Percentiles rank a stretch among this genome's conserved stretches.
These are phyloP conservation scores for Astrephomene gubernaculifera DNA, from an alignment of 139 green algal genomes.

Conservation along the genomic window DNA sequence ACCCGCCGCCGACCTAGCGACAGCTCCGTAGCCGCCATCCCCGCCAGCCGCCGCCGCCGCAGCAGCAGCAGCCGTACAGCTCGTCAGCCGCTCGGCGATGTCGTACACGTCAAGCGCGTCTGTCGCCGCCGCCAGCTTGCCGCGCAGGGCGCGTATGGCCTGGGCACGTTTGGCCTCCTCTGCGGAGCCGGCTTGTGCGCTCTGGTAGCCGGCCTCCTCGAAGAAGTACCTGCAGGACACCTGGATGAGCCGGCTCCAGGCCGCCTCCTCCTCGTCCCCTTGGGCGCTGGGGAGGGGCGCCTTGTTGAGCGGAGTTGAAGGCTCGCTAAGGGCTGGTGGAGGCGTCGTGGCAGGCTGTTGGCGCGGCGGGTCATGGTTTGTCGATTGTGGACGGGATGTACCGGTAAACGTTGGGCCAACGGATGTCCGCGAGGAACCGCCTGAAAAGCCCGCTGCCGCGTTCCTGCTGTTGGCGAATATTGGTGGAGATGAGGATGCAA, in stretches of 20 bases:
- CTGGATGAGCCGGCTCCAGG: neutral
- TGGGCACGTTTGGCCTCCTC: neutral
- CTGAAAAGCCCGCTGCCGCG: too few species aligned
- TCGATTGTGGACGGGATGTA: too few species aligned
- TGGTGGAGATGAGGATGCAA: too few species aligned
- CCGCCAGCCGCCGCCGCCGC: neutral
- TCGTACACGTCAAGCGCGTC: neutral
- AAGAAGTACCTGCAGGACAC: neutral
- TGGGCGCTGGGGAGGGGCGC: neutral
- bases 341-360: too few species aligned
- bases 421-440: too few species aligned
- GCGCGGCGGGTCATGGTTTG: neutral
- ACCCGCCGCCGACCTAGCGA: neutral
- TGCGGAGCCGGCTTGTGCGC: neutral
- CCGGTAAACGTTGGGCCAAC: too few species aligned
- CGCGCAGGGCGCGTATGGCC: neutral
- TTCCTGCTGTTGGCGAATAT: too few species aligned
- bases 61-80: neutral
- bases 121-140: neutral
- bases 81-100: neutral
- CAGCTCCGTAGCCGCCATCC: neutral
- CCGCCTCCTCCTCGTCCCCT: neutral
- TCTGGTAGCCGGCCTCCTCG: neutral
- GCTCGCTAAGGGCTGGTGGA: neutral
- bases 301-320: neutral